phyloP scores from a whole-genome alignment of 257 asterid genomes.

The Primulina tabacum region DNA sequence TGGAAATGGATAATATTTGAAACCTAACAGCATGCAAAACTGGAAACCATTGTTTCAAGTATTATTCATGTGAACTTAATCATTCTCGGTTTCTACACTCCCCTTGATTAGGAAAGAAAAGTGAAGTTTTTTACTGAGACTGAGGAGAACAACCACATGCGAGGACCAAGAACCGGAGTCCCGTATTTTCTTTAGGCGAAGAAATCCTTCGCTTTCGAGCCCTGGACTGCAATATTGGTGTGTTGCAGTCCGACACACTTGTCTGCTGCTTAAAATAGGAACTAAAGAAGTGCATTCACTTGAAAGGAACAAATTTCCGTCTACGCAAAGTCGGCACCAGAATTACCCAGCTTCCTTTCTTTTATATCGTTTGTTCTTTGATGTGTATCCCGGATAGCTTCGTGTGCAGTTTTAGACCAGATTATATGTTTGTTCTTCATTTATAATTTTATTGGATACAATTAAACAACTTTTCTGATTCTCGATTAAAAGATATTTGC shows the following conservation, averaged over 20 bases:
- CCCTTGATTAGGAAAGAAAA: constrained; percentile 68
- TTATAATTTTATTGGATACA: constrained; percentile 4
- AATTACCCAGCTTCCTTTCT: constrained; percentile 28
- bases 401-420: neutral
- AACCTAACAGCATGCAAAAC: neutral
- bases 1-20: neutral
- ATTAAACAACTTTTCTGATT: neutral
- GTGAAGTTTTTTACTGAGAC: constrained; percentile 98
- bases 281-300: constrained; percentile 21
- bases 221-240: constrained; percentile 19
- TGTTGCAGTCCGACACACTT: neutral
- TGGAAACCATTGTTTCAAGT: neutral
- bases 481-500: neutral
- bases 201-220: constrained; percentile 9
- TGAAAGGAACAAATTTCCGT: constrained; percentile 20
- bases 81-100: neutral
- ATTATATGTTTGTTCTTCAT: neutral
- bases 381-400: constrained; percentile 45
- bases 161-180: constrained; percentile 99
- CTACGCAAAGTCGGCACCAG: constrained; percentile 14
- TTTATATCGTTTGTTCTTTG: constrained; percentile 26
- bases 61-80: constrained; percentile 5
- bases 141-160: constrained; percentile 97
- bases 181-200: constrained; percentile 74
- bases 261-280: constrained; percentile 11